phyloP scores from a whole-genome alignment of 2,329 filamentous ascomycete genomes.

The Colletotrichum sp. region DNA sequence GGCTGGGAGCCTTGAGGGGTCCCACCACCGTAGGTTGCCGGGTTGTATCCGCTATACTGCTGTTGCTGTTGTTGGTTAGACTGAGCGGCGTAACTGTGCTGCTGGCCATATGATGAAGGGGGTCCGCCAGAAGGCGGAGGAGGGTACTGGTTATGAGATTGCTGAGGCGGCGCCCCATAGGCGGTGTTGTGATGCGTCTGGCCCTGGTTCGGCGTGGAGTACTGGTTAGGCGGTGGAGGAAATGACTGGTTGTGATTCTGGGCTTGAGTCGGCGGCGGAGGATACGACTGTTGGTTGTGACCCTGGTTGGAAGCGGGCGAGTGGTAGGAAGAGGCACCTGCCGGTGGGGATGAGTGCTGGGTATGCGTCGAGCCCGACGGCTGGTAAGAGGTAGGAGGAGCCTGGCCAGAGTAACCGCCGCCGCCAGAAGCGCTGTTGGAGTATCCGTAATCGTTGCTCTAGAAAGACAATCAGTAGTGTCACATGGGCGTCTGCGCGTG shows the following conservation, averaged over 20 bases:
- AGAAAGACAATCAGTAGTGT: conserved; percentile 22
- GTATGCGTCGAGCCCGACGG: conserved; percentile 30
- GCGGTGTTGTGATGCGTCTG: conserved; percentile 23
- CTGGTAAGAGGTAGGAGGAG: conserved; percentile 68
- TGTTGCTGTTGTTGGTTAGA: conserved; percentile 23
- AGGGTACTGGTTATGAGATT: conserved; percentile 24
- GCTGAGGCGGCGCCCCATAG: conserved; percentile 19
- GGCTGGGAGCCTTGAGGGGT: conserved; percentile 30
- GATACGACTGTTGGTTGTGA: conserved; percentile 21
- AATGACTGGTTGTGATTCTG: conserved; percentile 11
- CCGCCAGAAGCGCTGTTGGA: conserved; percentile 45
- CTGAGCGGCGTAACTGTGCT: conserved; percentile 19
- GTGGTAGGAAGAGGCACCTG: conserved; percentile 34
- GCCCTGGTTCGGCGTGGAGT: conserved; percentile 17
- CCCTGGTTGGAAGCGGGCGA: conserved; percentile 27
- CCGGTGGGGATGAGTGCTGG: conserved; percentile 28
- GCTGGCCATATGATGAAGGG: conserved; percentile 18
- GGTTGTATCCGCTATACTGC: conserved; percentile 30
- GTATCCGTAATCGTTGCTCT: conserved; percentile 68
- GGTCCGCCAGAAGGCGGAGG: conserved; percentile 16
- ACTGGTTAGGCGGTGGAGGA: conserved; percentile 23
- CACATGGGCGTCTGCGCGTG: not conserved
- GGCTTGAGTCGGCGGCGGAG: conserved; percentile 22
- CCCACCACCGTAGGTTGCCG: conserved; percentile 31
- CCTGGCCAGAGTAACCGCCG: conserved; percentile 65